Percentiles rank a stretch among this genome's conserved stretches.
Evolutionary conservation across 257 asterid genomes (phyloP).

Genomic region (Misopates orontium): DNA sequence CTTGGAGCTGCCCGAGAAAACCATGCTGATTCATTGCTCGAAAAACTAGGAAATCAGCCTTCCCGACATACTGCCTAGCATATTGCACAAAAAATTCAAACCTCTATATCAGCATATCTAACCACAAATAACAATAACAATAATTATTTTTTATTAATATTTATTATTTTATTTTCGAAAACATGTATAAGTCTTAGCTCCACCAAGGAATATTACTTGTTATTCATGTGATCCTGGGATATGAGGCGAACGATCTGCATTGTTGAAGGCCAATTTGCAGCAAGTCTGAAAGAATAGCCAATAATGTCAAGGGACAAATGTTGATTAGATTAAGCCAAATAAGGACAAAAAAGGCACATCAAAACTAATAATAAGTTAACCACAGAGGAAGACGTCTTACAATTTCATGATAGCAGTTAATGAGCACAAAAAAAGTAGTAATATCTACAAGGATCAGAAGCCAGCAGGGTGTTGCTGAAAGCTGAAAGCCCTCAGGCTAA

Average conservation of each 20-base stretch:
- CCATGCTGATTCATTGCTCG: conserved; percentile 94
- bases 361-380: not conserved
- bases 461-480: not conserved
- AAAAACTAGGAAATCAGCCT: conserved; percentile 81
- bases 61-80: conserved; percentile 76
- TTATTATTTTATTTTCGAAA: not conserved
- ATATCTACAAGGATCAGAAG: too few relatives aligned
- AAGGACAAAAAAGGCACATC: not conserved
- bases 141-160: not conserved
- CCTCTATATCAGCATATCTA: not conserved
- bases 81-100: conserved; percentile 7
- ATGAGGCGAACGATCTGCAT: conserved; percentile 83
- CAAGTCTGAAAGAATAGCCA: conserved; percentile 53
- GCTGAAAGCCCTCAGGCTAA: not conserved
- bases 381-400: not conserved
- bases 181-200: conserved; percentile 23
- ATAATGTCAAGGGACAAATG: conserved; percentile 7
- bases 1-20: conserved; percentile 87
- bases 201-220: conserved; percentile 58
- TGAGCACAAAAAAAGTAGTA: not conserved
- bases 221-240: conserved; percentile 90
- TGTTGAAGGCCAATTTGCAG: conserved; percentile 89
- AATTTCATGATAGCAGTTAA: not conserved
- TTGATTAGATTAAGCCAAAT: not conserved
- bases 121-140: conserved; percentile 5